Percentiles rank a stretch among this genome's conserved stretches.
Conservation (phyloP, 2,329 filamentous ascomycete genomes). For the Paracorniculantispora psalliotae region DNA sequence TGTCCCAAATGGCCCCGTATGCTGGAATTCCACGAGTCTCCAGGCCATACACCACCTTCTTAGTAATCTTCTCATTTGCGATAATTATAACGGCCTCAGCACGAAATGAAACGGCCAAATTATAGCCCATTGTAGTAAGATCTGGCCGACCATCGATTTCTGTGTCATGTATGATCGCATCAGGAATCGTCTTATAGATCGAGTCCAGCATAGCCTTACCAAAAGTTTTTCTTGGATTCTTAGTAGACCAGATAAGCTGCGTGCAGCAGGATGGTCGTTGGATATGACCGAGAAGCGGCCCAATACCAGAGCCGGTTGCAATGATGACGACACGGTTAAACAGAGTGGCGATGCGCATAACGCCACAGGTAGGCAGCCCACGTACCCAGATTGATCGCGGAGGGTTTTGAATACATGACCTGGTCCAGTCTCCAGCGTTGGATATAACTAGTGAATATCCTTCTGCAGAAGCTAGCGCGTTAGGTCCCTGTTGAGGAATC, state of each 20-base stretch:
- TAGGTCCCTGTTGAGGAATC: slow-evolving; percentile 59
- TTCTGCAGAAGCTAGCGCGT: slow-evolving; percentile 22
- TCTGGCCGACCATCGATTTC: slow-evolving; percentile 54
- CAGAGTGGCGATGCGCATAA: slow-evolving; percentile 61
- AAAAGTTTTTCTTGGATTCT: slow-evolving; percentile 57
- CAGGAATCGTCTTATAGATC: slow-evolving; percentile 53
- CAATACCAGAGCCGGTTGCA: slow-evolving; percentile 69
- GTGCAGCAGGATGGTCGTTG: slow-evolving; percentile 43
- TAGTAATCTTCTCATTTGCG: slow-evolving; percentile 63
- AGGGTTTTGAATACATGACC: slow-evolving; percentile 54
- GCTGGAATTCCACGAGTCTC: slow-evolving; percentile 62
- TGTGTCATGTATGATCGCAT: slow-evolving; percentile 66
- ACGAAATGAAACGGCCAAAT: slow-evolving; percentile 50
- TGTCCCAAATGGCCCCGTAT: slow-evolving; percentile 71
- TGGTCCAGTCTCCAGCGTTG: slow-evolving; percentile 72
- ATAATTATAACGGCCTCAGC: slow-evolving; percentile 71
- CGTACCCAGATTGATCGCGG: slow-evolving; percentile 62
- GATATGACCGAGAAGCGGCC: slow-evolving; percentile 59
- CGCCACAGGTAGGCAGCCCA: slow-evolving; percentile 61
- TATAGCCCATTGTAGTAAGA: slow-evolving; percentile 43
- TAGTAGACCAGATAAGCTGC: slow-evolving; percentile 66
- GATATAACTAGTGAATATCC: slow-evolving; percentile 67
- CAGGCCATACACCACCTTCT: slow-evolving; percentile 63
- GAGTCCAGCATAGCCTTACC: slow-evolving; percentile 50
- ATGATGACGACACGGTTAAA: slow-evolving; percentile 63